Percentiles rank a stretch among this genome's conserved stretches.
Evolutionary conservation across 257 asterid genomes (phyloP).

Genomic region (Solanum bulbocastanum): DNA sequence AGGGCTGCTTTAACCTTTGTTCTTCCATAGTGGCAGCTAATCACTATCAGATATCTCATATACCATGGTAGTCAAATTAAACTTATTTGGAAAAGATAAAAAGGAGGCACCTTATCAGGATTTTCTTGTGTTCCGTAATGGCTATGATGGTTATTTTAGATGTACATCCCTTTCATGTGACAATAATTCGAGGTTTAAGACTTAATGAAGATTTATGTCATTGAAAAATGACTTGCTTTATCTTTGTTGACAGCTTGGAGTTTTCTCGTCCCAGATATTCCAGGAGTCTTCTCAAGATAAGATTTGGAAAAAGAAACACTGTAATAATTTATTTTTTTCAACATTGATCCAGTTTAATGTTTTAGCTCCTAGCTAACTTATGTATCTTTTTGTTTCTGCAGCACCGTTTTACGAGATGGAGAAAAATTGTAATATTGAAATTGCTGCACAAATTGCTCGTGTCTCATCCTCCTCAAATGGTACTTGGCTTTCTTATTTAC

Average conservation of each 20-base stretch:
- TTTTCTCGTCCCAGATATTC: slow-evolving; percentile 94
- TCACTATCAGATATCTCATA: background rate
- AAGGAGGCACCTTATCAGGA: background rate
- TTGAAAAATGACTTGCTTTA: background rate
- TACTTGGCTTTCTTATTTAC: slow-evolving; percentile 14
- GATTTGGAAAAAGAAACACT: slow-evolving; percentile 85
- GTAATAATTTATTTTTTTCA: slow-evolving; percentile 22
- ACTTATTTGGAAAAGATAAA: background rate
- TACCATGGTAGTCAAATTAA: background rate
- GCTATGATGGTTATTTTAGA: background rate
- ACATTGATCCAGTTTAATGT: background rate
- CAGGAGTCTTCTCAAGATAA: slow-evolving; percentile 94
- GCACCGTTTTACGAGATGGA: slow-evolving; percentile 94
- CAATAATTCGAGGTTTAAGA: background rate
- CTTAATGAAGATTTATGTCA: background rate
- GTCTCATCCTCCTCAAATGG: slow-evolving; percentile 63
- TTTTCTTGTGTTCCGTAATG: background rate
- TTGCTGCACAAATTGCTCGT: slow-evolving; percentile 77
- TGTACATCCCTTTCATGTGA: background rate
- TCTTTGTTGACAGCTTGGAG: slow-evolving; percentile 70
- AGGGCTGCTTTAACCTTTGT: background rate
- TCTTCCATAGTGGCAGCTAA: background rate
- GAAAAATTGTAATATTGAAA: slow-evolving; percentile 94
- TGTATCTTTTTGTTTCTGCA: slow-evolving; percentile 18
- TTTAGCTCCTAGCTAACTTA: slow-evolving; percentile 10